phyloP scores from a whole-genome alignment of 1,284 basidiomycete genomes.

The Fomes fomentarius region DNA sequence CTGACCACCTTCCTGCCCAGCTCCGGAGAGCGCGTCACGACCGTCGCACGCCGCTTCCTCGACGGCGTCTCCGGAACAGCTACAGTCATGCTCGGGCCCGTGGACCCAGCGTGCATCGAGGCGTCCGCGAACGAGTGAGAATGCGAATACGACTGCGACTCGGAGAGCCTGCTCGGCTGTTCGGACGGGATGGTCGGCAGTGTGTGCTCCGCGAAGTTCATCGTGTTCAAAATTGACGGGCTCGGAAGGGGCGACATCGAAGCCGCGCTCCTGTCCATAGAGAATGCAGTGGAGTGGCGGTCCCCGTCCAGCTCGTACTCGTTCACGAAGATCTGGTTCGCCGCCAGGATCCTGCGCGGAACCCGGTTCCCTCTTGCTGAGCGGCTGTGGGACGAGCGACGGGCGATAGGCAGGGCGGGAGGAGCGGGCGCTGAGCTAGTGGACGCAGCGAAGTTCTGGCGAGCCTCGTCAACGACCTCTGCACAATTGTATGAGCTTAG shows the following conservation, averaged over 20 bases:
- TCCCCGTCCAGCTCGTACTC: constrained; percentile 40
- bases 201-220: constrained; percentile 24
- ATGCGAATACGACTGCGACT: constrained; percentile 1
- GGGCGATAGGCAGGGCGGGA: constrained; percentile 63
- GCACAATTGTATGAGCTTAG: constrained; percentile 11
- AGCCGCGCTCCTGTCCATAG: constrained; percentile 32
- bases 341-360: constrained; percentile 64
- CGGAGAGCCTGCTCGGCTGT: constrained; percentile 21
- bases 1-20: constrained; percentile 29
- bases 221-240: constrained; percentile 20
- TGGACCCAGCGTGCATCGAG: not conserved
- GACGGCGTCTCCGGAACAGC: constrained; percentile 31
- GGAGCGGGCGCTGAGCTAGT: constrained; percentile 48
- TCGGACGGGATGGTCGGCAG: constrained; percentile 35
- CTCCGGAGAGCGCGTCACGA: constrained; percentile 62
- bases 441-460: constrained; percentile 68
- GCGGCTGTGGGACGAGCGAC: constrained; percentile 44
- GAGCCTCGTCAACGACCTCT: constrained; percentile 79
- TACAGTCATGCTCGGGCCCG: not conserved
- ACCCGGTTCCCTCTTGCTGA: constrained; percentile 52
- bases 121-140: constrained; percentile 2
- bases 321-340: constrained; percentile 67
- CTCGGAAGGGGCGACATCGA: constrained; percentile 23
- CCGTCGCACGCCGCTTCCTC: constrained; percentile 65
- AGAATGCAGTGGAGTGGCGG: constrained; percentile 6